Evolutionary conservation across 108 stramenopile genomes (phyloP).

Genomic region (Cylindrotheca fusiformis): DNA sequence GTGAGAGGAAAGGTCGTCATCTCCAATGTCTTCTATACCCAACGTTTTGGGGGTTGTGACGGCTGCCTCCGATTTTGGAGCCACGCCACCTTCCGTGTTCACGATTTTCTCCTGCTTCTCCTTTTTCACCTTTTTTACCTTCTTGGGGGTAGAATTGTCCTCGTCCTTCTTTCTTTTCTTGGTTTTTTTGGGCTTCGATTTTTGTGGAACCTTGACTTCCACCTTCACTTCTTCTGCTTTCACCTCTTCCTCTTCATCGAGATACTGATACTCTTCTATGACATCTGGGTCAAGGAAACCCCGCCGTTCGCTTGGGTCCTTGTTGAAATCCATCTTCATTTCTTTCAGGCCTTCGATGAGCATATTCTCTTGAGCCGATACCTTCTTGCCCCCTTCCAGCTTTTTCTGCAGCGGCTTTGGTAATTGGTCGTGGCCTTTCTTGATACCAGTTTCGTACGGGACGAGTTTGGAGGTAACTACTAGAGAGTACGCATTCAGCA

Average conservation of each 20-base stretch:
- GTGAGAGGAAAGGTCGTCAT: not conserved
- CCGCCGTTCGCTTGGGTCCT: conserved; percentile 32
- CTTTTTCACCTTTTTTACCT: not conserved
- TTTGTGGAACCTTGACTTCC: not conserved
- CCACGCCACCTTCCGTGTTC: conserved; percentile 10
- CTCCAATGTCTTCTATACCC: not conserved
- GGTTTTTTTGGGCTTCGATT: conserved; percentile 4
- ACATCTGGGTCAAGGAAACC: conserved; percentile 18
- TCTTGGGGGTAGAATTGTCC: not conserved
- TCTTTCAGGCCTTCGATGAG: conserved; percentile 26
- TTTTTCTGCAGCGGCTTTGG: conserved; percentile 9
- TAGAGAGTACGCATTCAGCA: conserved; percentile 28
- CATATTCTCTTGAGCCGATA: not conserved
- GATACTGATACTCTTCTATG: conserved; percentile 29
- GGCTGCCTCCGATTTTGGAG: not conserved
- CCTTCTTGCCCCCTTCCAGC: conserved; percentile 22
- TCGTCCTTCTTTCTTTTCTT: conserved; percentile 18
- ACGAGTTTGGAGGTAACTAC: conserved; percentile 17
- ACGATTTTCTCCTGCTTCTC: conserved; percentile 12
- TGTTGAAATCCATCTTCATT: conserved; percentile 33
- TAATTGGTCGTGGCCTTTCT: conserved; percentile 21
- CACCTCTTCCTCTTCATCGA: conserved; percentile 21
- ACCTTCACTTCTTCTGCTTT: not conserved
- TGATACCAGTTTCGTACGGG: conserved; percentile 29
- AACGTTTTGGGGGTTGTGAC: not conserved